phyloP scores from a whole-genome alignment of 129 eudicot species.

The Tagetes erecta region DNA sequence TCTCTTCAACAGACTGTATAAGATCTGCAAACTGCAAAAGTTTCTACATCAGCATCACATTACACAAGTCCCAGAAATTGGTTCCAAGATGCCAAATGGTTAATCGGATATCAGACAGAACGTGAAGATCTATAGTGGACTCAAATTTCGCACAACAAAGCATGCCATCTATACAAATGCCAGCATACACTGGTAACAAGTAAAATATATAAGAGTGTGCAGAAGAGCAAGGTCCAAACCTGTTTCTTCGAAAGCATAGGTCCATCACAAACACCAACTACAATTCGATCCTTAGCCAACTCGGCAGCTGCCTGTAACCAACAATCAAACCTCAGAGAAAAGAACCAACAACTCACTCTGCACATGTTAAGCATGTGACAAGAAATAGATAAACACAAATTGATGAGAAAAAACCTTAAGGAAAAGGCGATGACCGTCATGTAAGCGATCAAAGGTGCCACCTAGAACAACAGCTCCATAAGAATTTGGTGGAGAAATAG shows the following conservation, averaged over 20 bases:
- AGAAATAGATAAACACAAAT: constrained; percentile 7
- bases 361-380: not conserved
- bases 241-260: constrained; percentile 78
- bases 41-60: constrained; percentile 15
- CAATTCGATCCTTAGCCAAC: constrained; percentile 70
- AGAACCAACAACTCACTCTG: not conserved
- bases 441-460: constrained; percentile 93
- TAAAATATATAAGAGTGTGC: not conserved
- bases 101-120: constrained; percentile 8
- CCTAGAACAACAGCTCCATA: constrained; percentile 76
- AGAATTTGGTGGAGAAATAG: constrained; percentile 58
- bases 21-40: constrained; percentile 67
- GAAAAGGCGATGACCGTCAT: constrained; percentile 87
- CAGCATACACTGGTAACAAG: not conserved
- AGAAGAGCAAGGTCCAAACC: constrained; percentile 38
- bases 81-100: not conserved
- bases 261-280: constrained; percentile 91
- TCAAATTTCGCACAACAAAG: constrained; percentile 6
- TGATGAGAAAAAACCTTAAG: constrained; percentile 53
- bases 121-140: not conserved
- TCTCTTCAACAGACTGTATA: constrained; percentile 78
- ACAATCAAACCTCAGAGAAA: constrained; percentile 17
- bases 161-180: not conserved
- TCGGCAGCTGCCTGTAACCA: constrained; percentile 69
- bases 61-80: constrained; percentile 12